Evolutionary conservation across 2,329 filamentous ascomycete species (phyloP), one percentile per base, ranked within the genome.

Genomic region (Fusarium secorum): DNA sequence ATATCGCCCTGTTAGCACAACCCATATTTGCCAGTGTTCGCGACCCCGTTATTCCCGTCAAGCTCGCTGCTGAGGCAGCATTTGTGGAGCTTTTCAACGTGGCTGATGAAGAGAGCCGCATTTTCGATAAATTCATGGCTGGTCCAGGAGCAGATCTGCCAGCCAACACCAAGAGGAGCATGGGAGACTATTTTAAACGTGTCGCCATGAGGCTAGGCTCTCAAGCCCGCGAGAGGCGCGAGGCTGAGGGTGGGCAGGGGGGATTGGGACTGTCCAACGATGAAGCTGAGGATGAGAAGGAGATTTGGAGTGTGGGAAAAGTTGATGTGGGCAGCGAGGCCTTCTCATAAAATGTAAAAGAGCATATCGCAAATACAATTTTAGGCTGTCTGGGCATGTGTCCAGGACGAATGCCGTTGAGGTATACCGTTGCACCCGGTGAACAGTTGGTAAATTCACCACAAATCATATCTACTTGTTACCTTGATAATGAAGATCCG

Each of bases 121-220:
- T 98, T 24, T 98, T 98, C 79, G 95, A 98, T 75, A 95, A 95
- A 82, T 98, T 94, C 81, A 90, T 98, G 84, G 85, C 88, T 14
- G 89, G 90, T 0, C 85, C 90, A 3, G 89, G 88, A 10, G 87
- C 88, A 54, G 88, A 89, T 6, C 81, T 98, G 64, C 86, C 90
- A 13, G 82, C 93, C 1, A 91, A 89, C 42, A 90, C 90, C 22
- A 96, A 97, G 86, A 88, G 95, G 74, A 94, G 91, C 79, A 98
- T 99, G 92, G 88, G 91, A 64, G 96, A 99, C 80, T 99, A 99
- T 83, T 98, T 98, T 84, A 97, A 97, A 86, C 87, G 96, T 44
- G 93, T 99, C 71, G 94, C 94, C 3, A 81, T 95, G 76, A 89
- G 95, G 74, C 83, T 98, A 24, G 95, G 93, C n/a, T 88, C 85